Conservation (phyloP, 2,329 filamentous ascomycete species). For the Diaporthe ampelina region DNA sequence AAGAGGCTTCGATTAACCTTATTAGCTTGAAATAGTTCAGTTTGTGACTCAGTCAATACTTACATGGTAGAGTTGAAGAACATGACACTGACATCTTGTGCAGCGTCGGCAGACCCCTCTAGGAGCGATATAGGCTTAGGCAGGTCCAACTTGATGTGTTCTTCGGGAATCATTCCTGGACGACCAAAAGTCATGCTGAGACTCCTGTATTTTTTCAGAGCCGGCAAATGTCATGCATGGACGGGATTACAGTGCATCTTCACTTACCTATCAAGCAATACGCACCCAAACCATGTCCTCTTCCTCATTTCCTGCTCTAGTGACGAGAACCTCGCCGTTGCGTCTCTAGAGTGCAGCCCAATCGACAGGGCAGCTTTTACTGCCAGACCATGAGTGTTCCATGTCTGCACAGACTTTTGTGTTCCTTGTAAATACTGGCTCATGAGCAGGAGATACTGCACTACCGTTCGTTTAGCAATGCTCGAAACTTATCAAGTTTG, state of each 20-base stretch:
- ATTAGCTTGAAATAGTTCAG: not conserved
- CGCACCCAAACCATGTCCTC: not conserved
- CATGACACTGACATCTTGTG: not conserved
- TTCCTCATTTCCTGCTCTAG: not conserved
- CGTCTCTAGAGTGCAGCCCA: not conserved
- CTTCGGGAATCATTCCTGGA: not conserved
- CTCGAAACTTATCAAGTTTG: not conserved
- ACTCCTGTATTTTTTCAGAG: not conserved
- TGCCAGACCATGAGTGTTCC: not conserved
- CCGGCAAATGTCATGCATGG: not conserved
- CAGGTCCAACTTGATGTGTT: not conserved
- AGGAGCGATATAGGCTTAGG: not conserved
- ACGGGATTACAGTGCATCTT: not conserved
- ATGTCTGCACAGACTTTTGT: not conserved
- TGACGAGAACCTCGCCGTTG: not conserved
- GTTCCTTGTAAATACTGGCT: not conserved
- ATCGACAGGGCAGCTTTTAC: conserved; percentile 1
- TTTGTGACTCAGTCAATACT: not conserved
- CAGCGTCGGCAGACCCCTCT: not conserved
- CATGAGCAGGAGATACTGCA: not conserved
- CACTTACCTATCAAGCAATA: not conserved
- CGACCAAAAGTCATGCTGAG: not conserved
- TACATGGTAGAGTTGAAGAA: not conserved
- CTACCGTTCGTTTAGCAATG: not conserved
- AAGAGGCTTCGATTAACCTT: not conserved